A percentile compares a stretch with the other conserved stretches of the same genome.
Evolutionary conservation across 495 filamentous ascomycete genomes (phyloP).

Genomic region (Daldinia caldariorum): DNA sequence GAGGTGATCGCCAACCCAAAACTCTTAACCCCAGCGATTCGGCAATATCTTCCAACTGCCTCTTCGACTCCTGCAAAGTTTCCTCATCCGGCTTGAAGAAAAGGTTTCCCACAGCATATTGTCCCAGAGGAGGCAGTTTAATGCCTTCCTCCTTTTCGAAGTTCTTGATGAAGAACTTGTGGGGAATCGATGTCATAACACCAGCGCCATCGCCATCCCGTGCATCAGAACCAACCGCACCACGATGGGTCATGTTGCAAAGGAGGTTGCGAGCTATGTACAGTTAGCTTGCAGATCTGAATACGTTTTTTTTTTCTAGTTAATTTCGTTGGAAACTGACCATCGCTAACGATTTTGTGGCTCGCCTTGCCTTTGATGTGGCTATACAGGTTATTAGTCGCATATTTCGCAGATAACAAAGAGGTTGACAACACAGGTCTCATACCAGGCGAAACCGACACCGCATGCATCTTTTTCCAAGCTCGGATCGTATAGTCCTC

Average conservation of each 20-base stretch:
- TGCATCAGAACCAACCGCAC: constrained; percentile 96
- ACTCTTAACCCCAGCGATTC: constrained; percentile 87
- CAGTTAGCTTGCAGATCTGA: constrained; percentile 27
- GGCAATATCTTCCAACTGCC: constrained; percentile 90
- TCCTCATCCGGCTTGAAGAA: constrained; percentile 98
- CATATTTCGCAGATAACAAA: neutral
- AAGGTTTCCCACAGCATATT: constrained; percentile 97
- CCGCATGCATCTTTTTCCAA: constrained; percentile 99
- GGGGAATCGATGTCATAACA: constrained; percentile 99
- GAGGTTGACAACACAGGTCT: neutral
- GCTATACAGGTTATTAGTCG: constrained; percentile 58
- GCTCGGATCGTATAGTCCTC: constrained; percentile 92
- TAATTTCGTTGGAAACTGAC: constrained; percentile 63
- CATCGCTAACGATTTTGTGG: constrained; percentile 99
- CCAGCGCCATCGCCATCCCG: constrained; percentile 98
- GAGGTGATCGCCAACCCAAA: constrained; percentile 96
- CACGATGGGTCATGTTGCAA: constrained; percentile 99
- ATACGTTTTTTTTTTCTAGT: too few species aligned
- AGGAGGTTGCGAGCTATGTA: constrained; percentile 83
- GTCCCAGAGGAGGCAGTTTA: constrained; percentile 84
- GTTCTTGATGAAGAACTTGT: constrained; percentile 99
- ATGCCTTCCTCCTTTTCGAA: constrained; percentile 90
- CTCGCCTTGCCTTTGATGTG: constrained; percentile 97
- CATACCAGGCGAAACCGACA: constrained; percentile 98
- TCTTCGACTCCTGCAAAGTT: constrained; percentile 84